Base-by-base conservation (phyloP, 1,284 basidiomycete genomes). In the Volvariella volvacea region DNA sequence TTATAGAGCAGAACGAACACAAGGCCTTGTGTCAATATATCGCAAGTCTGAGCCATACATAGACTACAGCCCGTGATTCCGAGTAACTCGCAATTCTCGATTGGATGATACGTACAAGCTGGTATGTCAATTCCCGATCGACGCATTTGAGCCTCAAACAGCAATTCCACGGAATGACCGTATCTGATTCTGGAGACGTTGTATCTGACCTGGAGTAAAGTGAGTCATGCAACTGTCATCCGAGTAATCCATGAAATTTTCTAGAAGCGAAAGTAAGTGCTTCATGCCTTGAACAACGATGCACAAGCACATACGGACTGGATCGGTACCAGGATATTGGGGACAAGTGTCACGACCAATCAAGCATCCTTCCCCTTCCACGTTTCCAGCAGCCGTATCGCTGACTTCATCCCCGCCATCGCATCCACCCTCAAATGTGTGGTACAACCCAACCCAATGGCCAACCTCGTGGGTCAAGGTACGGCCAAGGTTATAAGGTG, bases 231-330 rank as follows among this genome's bases (percentile, higher is more conserved):
- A 46, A 15, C 17, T 22, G 41, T 46, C 45, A 16, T 46, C 41
- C 4, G 45, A 37, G 33, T 46, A 46, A 20, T 48, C 47, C 47
- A 48, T 46, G 21, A 21, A 48, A 33, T 48, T 48, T 25, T 42
- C 47, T 48, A n/a, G 7, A 4, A 36, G 15, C 4, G n/a, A 20
- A 16, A 6, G 6, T 8, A 20, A 8, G 4, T 8, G n/a, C n/a
- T n/a, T n/a, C n/a, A 15, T 7, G 6, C 6, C 14, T 36, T n/a
- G 34, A 9, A n/a, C 9, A n/a, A 31, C 30, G 34, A 15, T n/a
- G 22, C 10, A 22, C n/a, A n/a, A n/a, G n/a, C 8, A 22, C 46
- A 32, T n/a, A 48, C 46, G 30, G 16, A 48, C 33, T 20, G 46
- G 43, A 31, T 48, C 46, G 2, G 15, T 22, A 12, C 46, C 46